These are phyloP conservation scores for Achaetomiella virescens DNA, from an alignment of 495 filamentous ascomycete genomes.

Conservation along the genomic window DNA sequence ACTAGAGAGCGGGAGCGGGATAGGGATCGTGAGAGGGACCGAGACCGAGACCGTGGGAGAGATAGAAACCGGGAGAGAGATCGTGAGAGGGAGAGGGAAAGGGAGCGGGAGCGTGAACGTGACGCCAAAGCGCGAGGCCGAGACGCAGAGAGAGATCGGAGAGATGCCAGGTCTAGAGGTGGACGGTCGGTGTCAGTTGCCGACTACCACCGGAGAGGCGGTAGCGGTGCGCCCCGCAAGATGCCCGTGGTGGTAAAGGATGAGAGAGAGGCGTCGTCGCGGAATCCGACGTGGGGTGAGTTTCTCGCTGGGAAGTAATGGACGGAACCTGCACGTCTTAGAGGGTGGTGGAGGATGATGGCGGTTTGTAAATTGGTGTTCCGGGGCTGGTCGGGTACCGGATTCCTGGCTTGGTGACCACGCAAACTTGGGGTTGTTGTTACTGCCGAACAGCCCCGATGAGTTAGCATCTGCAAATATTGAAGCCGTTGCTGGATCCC, in stretches of 20 bases:
- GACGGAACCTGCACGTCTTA: too few species aligned
- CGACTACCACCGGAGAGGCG: not conserved
- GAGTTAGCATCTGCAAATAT: too few species aligned
- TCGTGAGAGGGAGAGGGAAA: not conserved
- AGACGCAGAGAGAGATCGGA: constrained; percentile 8
- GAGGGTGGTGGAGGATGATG: too few species aligned
- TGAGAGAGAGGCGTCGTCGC: not conserved
- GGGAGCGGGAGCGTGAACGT: constrained; percentile 1
- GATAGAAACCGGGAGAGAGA: constrained; percentile 1
- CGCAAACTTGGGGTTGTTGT: too few species aligned
- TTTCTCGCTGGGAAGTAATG: not conserved
- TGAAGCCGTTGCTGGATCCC: too few species aligned
- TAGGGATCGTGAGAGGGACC: not conserved
- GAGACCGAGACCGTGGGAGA: constrained; percentile 8
- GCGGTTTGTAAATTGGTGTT: too few species aligned
- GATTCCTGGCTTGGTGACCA: too few species aligned
- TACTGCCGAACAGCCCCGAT: too few species aligned
- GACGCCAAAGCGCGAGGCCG: constrained; percentile 5
- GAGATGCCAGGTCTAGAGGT: not conserved
- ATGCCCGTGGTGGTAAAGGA: not conserved
- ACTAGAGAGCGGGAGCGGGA: not conserved
- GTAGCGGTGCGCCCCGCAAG: not conserved
- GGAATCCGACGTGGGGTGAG: not conserved
- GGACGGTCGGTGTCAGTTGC: constrained; percentile 9
- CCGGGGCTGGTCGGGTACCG: too few species aligned